Evolutionary conservation across 2,329 filamentous ascomycete species (phyloP), one percentile per base, ranked within the genome.

Genomic region (Alternaria atra): DNA sequence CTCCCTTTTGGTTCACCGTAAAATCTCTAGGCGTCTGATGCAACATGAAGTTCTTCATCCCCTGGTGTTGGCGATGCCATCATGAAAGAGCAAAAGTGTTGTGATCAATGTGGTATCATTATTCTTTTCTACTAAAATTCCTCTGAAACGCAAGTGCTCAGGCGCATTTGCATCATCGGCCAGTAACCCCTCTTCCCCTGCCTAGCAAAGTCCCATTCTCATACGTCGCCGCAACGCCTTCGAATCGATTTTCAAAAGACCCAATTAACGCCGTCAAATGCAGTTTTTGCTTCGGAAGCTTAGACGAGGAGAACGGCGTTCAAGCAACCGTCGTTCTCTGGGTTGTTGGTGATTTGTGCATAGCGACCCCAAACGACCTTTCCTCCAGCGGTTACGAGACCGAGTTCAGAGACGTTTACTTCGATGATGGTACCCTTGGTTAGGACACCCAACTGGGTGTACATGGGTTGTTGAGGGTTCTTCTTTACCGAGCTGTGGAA

Each of bases 321-420:
- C 17, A 79, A 58, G 58, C 77, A 79, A 5, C 77, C 77, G 53
- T 79, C 77, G 53, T 79, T 79, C 52, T 79, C 76, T 1, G 77
- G 77, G 50, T 79, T 79, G 64, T 77, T 78, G 10, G 74, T 78
- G 27, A 77, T 65, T 59, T 69, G 75, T 40, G 75, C 75, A 69
- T 76, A 77, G 6, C 73, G 65, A 47, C 75, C 74, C 76, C 76
- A 78, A 0, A 77, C 75, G 3, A 78, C 92, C 82, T 97, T 97
- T 65, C 95, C 95, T 64, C 89, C 90, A 2, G 94, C 90, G 3
- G 95, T 98, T 15, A 96, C 93, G 63, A 98, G 84, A 65, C 95
- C 95, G 65, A 98, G 81, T 78, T 99, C 95, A 58, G 87, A 91
- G 30, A 97, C 93, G 77, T 99, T 97, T 73, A 98, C 93, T 81